Evolutionary conservation across 2,329 filamentous ascomycete species (phyloP).

Genomic region (Pestalotiopsis sp.): DNA sequence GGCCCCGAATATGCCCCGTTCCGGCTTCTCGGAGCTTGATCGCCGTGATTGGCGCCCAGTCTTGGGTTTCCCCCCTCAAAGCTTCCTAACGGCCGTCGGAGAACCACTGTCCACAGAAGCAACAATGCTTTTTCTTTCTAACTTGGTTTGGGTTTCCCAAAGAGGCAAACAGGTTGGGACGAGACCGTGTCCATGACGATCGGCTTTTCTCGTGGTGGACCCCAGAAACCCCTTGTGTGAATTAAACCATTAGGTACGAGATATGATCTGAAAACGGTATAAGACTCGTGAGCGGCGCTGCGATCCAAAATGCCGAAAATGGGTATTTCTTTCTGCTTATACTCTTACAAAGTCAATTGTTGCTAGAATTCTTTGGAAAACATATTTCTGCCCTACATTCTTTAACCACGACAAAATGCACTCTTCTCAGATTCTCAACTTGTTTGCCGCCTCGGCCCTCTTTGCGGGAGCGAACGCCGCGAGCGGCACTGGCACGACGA

Average conservation of each 20-base stretch:
- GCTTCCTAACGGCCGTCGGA: neutral
- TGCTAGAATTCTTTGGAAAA: too few species aligned
- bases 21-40: neutral
- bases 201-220: neutral
- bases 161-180: neutral
- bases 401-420: neutral
- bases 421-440: neutral
- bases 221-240: neutral
- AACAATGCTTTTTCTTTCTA: neutral
- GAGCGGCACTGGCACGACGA: conserved; percentile 28
- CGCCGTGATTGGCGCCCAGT: conserved; percentile 1
- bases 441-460: neutral
- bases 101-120: neutral
- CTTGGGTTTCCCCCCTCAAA: neutral
- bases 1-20: neutral
- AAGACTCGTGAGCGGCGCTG: neutral
- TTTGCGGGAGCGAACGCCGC: conserved; percentile 15
- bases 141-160: neutral
- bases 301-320: neutral
- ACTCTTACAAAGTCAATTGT: neutral
- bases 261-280: neutral
- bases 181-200: neutral
- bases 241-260: neutral
- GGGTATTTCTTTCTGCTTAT: neutral
- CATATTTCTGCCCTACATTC: too few species aligned